Conservation (phyloP, 2,329 filamentous ascomycete genomes). For the Metarhizium guizhouense region DNA sequence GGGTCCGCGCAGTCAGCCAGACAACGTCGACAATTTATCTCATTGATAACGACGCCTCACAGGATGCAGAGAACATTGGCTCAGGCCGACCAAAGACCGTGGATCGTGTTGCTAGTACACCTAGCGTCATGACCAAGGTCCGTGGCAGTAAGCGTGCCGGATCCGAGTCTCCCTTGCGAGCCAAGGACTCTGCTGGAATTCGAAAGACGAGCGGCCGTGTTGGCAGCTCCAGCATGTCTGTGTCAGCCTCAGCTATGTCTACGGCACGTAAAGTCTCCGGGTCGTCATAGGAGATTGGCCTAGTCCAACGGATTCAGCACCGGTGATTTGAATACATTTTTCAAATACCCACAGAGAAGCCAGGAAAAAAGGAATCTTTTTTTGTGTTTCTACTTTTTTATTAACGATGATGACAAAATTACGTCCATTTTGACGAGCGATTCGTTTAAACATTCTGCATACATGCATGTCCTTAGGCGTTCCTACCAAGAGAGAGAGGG, state of each 20-base stretch:
- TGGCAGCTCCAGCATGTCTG: constrained; percentile 43
- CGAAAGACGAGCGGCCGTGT: constrained; percentile 60
- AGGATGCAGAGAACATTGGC: constrained; percentile 65
- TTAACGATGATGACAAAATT: constrained; percentile 34
- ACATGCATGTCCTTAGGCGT: constrained; percentile 37
- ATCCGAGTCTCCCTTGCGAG: constrained; percentile 37
- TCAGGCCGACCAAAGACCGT: constrained; percentile 49
- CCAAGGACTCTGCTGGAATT: constrained; percentile 44
- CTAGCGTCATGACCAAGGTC: constrained; percentile 54
- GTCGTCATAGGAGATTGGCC: constrained; percentile 18
- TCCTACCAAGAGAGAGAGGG: constrained; percentile 10
- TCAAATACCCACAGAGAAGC: constrained; percentile 5
- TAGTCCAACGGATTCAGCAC: constrained; percentile 1
- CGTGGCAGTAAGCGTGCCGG: constrained; percentile 48
- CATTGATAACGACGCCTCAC: constrained; percentile 58
- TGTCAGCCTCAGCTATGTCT: constrained; percentile 32
- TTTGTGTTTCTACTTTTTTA: constrained; percentile 13
- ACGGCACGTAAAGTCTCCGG: constrained; percentile 46
- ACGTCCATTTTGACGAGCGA: constrained; percentile 25
- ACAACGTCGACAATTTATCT: constrained; percentile 60
- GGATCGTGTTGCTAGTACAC: constrained; percentile 44
- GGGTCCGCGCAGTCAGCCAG: constrained; percentile 64
- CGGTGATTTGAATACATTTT: constrained; percentile 1
- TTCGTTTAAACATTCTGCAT: constrained; percentile 20
- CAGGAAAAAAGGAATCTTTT: neutral